Base-by-base conservation (phyloP, 1,284 basidiomycete genomes). In the Thecaphora thlaspeos region DNA sequence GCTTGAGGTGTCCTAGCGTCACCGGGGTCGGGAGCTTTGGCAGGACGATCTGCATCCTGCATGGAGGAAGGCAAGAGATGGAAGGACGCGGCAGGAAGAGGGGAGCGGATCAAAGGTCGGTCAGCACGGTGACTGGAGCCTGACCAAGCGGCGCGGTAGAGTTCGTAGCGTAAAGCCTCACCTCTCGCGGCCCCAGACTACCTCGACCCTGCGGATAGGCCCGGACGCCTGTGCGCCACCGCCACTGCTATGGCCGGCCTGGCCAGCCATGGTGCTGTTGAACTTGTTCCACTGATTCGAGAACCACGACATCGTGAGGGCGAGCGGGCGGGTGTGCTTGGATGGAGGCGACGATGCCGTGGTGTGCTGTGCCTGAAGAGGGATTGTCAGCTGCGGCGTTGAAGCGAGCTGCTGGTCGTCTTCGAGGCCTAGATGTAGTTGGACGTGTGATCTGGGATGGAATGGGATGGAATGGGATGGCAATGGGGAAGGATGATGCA, bases 281-380 rank as follows among this genome's bases (percentile, higher is more conserved):
- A 44, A 21, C 7, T 39, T 40, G 21, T 50, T 52, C 74, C 74
- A 76, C 53, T 73, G 69, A n/a, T 66, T 64, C 24, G 73, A 73
- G 61, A 76, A 75, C 74, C 74, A 76, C 38, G 74, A 75, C 74
- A 76, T 76, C 36, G 17, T 51, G n/a, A n/a, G 15, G 41, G 32
- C 32, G 32, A 28, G 26, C 26, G 26, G 26, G n/a, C n/a, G n/a
- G n/a, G n/a, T n/a, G n/a, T n/a, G n/a, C n/a, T n/a, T n/a, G n/a
- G n/a, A n/a, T 28, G 26, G 26, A 5, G 26, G 26, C 26, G 26
- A n/a, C n/a, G n/a, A n/a, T n/a, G n/a, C n/a, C n/a, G n/a, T n/a
- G n/a, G n/a, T n/a, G n/a, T n/a, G n/a, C n/a, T n/a, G n/a, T n/a
- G n/a, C n/a, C n/a, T n/a, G n/a, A n/a, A 28, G 26, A 28, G 26